Conservation (phyloP, 2,329 filamentous ascomycete genomes). For the Helminthosporium solani region DNA sequence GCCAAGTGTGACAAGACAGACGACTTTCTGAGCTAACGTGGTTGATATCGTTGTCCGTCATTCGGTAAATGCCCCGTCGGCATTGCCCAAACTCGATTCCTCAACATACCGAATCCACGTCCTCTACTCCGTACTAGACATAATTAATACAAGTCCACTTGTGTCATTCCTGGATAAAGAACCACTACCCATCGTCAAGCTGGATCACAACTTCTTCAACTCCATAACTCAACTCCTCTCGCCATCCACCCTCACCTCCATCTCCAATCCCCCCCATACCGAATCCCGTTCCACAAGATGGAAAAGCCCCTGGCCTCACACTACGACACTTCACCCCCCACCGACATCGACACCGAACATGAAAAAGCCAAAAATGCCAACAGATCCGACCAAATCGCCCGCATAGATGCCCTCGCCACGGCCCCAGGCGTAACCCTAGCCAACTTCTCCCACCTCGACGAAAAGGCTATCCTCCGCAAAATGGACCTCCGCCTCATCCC, state of each 20-base stretch:
- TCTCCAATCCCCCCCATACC: neutral
- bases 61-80: too few relatives aligned
- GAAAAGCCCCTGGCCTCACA: conserved; percentile 13
- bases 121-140: too few relatives aligned
- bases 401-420: conserved; percentile 29
- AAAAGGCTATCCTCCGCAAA: conserved; percentile 37
- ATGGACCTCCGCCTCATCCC: conserved; percentile 37
- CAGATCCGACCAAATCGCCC: conserved; percentile 19
- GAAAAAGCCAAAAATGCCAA: conserved; percentile 8
- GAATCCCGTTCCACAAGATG: conserved; percentile 8
- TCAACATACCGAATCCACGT: too few relatives aligned
- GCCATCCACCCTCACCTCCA: neutral
- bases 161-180: too few relatives aligned
- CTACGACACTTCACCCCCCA: conserved; percentile 4
- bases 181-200: too few relatives aligned
- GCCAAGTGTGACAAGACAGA: neutral
- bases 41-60: too few relatives aligned
- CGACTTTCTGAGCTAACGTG: neutral
- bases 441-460: conserved; percentile 36
- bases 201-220: conserved; percentile 14
- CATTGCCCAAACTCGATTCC: too few relatives aligned
- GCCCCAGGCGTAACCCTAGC: conserved; percentile 26
- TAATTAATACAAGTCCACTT: too few relatives aligned
- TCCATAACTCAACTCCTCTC: conserved; percentile 1
- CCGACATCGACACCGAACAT: neutral